phyloP scores from a whole-genome alignment of 371 early-diverging fungal species.

The Nematocida sp. region DNA sequence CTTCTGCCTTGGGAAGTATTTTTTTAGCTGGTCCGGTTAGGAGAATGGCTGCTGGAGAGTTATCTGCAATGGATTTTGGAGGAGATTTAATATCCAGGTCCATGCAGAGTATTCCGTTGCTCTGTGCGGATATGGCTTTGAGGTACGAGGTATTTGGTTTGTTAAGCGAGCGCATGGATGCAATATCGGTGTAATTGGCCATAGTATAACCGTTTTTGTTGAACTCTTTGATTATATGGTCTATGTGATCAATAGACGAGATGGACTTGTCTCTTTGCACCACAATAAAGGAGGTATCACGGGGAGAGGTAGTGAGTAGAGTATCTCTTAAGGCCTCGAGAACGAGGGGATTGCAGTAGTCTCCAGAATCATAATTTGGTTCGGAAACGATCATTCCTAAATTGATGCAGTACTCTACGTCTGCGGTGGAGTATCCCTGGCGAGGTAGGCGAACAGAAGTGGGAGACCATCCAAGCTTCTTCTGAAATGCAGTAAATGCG shows the following conservation, averaged over 20 bases:
- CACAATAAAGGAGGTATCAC: background rate
- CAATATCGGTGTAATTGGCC: background rate
- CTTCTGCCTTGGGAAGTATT: background rate
- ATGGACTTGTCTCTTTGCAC: constrained; percentile 42
- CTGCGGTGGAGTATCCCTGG: constrained; percentile 37
- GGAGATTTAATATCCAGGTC: background rate
- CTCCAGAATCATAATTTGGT: constrained; percentile 29
- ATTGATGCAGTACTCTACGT: constrained; percentile 12
- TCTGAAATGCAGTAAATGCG: background rate
- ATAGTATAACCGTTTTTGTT: background rate
- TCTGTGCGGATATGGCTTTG: background rate
- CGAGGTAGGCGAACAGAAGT: constrained; percentile 15
- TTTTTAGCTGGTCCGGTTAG: background rate
- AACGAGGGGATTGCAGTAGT: constrained; percentile 24
- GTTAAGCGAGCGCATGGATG: background rate
- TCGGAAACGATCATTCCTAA: constrained; percentile 19
- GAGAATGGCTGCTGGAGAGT: background rate
- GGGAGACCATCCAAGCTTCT: background rate
- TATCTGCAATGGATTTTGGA: background rate
- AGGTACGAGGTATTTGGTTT: background rate
- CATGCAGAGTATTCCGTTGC: background rate
- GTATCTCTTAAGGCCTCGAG: background rate
- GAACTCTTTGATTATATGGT: constrained; percentile 1
- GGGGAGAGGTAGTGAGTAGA: background rate
- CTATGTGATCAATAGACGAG: background rate